Percentiles rank a stretch among this genome's conserved stretches.
phyloP scores from a whole-genome alignment of 1,284 basidiomycete genomes.

The Wallemia hederae region DNA sequence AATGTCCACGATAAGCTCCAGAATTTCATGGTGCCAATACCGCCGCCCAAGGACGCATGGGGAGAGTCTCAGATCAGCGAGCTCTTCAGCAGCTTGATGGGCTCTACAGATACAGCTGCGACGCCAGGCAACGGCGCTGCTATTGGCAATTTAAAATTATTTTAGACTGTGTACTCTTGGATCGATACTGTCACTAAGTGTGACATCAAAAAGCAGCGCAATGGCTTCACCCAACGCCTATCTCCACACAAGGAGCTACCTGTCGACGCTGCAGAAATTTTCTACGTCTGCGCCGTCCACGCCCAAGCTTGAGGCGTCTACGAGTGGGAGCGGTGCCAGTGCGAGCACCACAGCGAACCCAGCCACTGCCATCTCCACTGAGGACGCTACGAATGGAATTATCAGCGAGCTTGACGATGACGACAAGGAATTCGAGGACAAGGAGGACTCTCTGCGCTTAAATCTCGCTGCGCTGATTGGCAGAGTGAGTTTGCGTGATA shows the following conservation, averaged over 20 bases:
- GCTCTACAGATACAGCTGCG: constrained; percentile 12
- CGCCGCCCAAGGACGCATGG: constrained; percentile 30
- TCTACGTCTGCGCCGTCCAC: not conserved
- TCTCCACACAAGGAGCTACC: not conserved
- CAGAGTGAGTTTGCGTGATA: not conserved
- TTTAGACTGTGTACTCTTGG: too few relatives aligned
- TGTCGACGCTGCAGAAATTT: not conserved
- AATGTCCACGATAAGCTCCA: constrained; percentile 75
- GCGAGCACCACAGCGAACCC: too few relatives aligned
- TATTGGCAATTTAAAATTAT: not conserved
- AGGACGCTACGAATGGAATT: not conserved
- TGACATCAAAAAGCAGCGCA: too few relatives aligned
- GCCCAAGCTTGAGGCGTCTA: too few relatives aligned
- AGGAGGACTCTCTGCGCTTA: not conserved
- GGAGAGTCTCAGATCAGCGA: constrained; percentile 82
- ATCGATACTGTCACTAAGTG: too few relatives aligned
- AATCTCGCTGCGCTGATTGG: not conserved
- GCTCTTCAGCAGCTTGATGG: constrained; percentile 54
- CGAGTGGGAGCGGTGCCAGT: too few relatives aligned
- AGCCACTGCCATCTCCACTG: not conserved
- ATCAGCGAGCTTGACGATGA: not conserved
- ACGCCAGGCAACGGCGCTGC: not conserved
- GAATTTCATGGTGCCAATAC: constrained; percentile 75
- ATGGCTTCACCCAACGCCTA: not conserved
- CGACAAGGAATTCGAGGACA: not conserved